phyloP scores from a whole-genome alignment of 495 filamentous ascomycete species.

The Xylaria bambusicola region DNA sequence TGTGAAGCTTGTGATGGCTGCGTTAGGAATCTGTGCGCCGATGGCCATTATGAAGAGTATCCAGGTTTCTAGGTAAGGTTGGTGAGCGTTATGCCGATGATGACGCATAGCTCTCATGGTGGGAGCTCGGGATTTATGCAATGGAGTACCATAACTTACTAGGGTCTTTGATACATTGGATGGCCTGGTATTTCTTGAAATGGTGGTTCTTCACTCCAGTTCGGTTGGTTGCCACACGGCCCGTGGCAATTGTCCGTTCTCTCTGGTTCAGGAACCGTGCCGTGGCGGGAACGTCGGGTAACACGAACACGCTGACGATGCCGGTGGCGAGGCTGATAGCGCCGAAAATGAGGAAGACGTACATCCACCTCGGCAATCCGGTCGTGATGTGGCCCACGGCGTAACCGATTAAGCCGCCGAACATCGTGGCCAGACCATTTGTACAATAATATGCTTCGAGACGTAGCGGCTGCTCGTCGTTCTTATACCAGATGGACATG shows the following conservation, averaged over 20 bases:
- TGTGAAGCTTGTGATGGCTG: conserved; percentile 22
- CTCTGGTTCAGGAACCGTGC: conserved; percentile 52
- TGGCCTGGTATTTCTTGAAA: conserved; percentile 48
- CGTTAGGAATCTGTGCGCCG: conserved; percentile 20
- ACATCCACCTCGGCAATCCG: conserved; percentile 46
- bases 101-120: too few species aligned
- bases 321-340: conserved; percentile 54
- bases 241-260: conserved; percentile 55
- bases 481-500: conserved; percentile 60
- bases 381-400: conserved; percentile 51
- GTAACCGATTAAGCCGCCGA: conserved; percentile 54
- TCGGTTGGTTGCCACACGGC: conserved; percentile 53
- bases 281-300: conserved; percentile 60
- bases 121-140: too few species aligned
- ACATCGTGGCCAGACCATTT: conserved; percentile 59
- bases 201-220: conserved; percentile 65
- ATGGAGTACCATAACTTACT: conserved; percentile 14
- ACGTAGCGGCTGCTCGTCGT: conserved; percentile 55
- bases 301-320: conserved; percentile 55
- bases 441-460: conserved; percentile 58
- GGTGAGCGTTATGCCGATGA: too few species aligned
- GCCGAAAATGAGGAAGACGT: conserved; percentile 52
- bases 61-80: conserved; percentile 50
- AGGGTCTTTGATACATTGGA: conserved; percentile 58
- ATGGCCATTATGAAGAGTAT: conserved; percentile 33